Base-by-base conservation (phyloP, 768 basidiomycete genomes). In the Leucosporidium creatinivorum region DNA sequence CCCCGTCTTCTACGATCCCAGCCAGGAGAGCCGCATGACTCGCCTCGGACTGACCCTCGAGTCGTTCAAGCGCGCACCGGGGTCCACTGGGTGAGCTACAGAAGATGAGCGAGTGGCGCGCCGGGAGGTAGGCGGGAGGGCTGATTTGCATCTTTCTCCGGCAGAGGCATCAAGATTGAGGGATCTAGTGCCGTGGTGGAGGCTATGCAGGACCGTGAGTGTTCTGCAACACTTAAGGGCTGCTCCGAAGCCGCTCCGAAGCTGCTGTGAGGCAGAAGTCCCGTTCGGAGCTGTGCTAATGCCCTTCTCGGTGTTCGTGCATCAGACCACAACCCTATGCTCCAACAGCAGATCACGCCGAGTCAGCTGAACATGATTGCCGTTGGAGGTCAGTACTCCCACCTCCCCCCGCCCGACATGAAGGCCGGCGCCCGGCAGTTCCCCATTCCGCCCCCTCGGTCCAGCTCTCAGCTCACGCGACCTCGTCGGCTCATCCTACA, bases 31-130 rank as follows among this genome's bases (percentile, higher is more conserved):
- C 18, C 31, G 73, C 56, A 62, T 62, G 69, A 80, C 79, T 2
- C 69, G 78, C 2, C 66, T 76, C 13, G 79, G 79, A 31, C 61
- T 79, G 60, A 79, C 65, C 64, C 62, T 69, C 30, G 79, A 80
- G 70, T 75, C 75, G 21, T 79, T 78, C 76, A 79, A 79, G 72
- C 75, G 75, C 26, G 79, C 79, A 33, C 78, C 79, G 0, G 79
- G 78, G 23, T 63, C 74, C 4, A 78, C 77, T 10, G 73, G 70
- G 68, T 68, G 48, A 25, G 57, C 33, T 33, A 10, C 67, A 30
- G 23, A 1, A 12, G 13, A 4, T 6, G 23, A 19, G 21, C 54
- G 28, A 48, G 9, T 26, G 13, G 5, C 33, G 52, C 30, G 9
- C 23, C 15, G 17, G 23, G 28, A 28, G 0, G 23, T 28, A 49